A percentile compares a stretch with the other conserved stretches of the same genome.
Evolutionary conservation across 78 protist genomes (phyloP).

Genomic region (Pelomyxa schiedti): DNA sequence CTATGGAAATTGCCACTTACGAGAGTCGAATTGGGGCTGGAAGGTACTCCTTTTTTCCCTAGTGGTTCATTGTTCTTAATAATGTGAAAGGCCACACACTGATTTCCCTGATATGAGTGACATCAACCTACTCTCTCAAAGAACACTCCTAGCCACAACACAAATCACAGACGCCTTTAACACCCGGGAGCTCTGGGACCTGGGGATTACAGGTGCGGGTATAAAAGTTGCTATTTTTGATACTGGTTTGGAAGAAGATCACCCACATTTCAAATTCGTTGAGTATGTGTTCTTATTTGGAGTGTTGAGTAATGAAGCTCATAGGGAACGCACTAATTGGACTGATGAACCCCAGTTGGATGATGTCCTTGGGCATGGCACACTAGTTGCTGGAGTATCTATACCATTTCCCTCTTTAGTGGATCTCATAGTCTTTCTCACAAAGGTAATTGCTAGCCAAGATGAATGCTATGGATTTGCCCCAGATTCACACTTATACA

Average conservation of each 20-base stretch:
- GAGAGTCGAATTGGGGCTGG: too few species aligned
- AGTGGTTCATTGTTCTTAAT: too few species aligned
- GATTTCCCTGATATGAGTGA: too few species aligned
- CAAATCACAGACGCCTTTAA: constrained; percentile 11
- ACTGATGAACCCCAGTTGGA: constrained; percentile 45
- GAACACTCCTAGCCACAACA: too few species aligned
- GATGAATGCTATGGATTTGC: constrained; percentile 82
- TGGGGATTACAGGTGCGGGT: constrained; percentile 29
- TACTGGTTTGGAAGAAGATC: constrained; percentile 48
- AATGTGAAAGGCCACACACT: too few species aligned
- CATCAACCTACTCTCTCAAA: too few species aligned
- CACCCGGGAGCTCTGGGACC: constrained; percentile 13
- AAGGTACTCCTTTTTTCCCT: too few species aligned
- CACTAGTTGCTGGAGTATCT: constrained; percentile 81
- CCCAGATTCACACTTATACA: constrained; percentile 73
- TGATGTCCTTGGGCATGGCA: constrained; percentile 84
- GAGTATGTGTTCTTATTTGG: too few species aligned
- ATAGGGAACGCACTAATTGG: constrained; percentile 58
- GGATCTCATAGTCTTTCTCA: background rate
- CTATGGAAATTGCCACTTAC: too few species aligned
- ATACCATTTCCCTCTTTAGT: background rate
- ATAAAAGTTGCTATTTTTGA: constrained; percentile 69
- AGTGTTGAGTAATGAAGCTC: constrained; percentile 34
- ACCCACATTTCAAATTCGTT: too few species aligned
- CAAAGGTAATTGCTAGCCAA: background rate